Evolutionary conservation across 2,329 filamentous ascomycete species (phyloP).

Genomic region (Xylariaceae sp.): DNA sequence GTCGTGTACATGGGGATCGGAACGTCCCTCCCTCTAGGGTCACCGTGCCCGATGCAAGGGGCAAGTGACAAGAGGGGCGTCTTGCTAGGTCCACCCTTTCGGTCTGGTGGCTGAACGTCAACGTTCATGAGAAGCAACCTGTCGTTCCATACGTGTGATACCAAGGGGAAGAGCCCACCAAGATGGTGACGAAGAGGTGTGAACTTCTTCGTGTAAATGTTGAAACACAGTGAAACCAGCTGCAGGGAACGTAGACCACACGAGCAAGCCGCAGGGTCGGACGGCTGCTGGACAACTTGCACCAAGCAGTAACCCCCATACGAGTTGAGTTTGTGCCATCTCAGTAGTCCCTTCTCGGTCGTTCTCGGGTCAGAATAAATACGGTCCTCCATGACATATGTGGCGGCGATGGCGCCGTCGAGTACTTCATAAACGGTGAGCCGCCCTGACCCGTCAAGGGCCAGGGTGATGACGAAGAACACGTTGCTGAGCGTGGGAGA

Average conservation of each 20-base stretch:
- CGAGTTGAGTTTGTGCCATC: constrained; percentile 28
- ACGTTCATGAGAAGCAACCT: constrained; percentile 17
- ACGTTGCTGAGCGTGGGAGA: constrained; percentile 19
- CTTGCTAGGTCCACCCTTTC: background rate
- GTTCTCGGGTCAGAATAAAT: constrained; percentile 16
- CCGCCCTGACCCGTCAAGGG: constrained; percentile 10
- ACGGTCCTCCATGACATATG: constrained; percentile 18
- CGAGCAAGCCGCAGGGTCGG: constrained; percentile 6
- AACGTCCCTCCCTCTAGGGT: background rate
- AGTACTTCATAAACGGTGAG: constrained; percentile 25
- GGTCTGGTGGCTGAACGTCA: constrained; percentile 6
- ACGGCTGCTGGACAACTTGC: constrained; percentile 19
- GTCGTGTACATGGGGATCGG: constrained; percentile 13
- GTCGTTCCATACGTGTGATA: constrained; percentile 27
- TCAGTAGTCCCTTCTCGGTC: constrained; percentile 19
- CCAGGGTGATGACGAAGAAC: constrained; percentile 27
- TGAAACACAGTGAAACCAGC: constrained; percentile 27
- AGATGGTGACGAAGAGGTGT: constrained; percentile 24
- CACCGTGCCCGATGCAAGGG: constrained; percentile 11
- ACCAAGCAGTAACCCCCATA: constrained; percentile 28
- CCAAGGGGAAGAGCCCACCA: constrained; percentile 13
- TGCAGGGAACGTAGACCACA: constrained; percentile 14
- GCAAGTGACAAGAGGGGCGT: constrained; percentile 15
- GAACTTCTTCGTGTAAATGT: constrained; percentile 29
- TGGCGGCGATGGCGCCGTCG: constrained; percentile 18